phyloP scores from a whole-genome alignment of 2,329 filamentous ascomycete species.

The Aspergillus sp. region DNA sequence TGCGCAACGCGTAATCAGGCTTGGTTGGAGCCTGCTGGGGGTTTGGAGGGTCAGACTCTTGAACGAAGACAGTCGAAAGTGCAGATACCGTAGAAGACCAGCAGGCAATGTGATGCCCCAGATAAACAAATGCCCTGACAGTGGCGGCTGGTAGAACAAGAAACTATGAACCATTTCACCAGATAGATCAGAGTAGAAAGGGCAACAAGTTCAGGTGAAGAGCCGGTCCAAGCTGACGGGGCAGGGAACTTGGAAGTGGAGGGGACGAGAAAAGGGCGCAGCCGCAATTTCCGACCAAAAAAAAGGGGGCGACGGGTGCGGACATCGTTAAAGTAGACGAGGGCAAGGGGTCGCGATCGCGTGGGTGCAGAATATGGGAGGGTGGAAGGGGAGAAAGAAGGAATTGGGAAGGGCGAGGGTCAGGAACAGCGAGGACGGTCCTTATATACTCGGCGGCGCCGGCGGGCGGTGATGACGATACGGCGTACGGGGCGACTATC shows the following conservation, averaged over 20 bases:
- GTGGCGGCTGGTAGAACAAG: too few relatives aligned
- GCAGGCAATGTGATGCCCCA: too few relatives aligned
- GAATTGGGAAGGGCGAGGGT: constrained; percentile 2
- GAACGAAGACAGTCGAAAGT: too few relatives aligned
- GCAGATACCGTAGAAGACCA: too few relatives aligned
- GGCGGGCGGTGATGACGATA: constrained; percentile 5
- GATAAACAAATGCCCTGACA: too few relatives aligned
- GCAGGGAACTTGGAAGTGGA: background rate
- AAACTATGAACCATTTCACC: too few relatives aligned
- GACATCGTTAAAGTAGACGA: background rate
- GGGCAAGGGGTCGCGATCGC: background rate
- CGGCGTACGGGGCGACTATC: constrained; percentile 3
- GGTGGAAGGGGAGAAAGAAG: background rate
- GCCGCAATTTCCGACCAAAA: background rate
- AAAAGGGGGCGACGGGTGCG: background rate
- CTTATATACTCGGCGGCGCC: constrained; percentile 7
- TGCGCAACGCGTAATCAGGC: too few relatives aligned
- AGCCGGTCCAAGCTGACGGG: too few relatives aligned
- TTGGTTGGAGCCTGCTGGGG: too few relatives aligned
- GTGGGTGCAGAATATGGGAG: constrained; percentile 4
- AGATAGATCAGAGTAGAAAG: too few relatives aligned
- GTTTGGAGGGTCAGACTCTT: too few relatives aligned
- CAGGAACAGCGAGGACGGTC: constrained; percentile 4
- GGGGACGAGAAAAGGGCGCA: background rate
- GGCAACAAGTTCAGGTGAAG: too few relatives aligned